phyloP scores from a whole-genome alignment of 139 green algal species.

The Closterium sp. region DNA sequence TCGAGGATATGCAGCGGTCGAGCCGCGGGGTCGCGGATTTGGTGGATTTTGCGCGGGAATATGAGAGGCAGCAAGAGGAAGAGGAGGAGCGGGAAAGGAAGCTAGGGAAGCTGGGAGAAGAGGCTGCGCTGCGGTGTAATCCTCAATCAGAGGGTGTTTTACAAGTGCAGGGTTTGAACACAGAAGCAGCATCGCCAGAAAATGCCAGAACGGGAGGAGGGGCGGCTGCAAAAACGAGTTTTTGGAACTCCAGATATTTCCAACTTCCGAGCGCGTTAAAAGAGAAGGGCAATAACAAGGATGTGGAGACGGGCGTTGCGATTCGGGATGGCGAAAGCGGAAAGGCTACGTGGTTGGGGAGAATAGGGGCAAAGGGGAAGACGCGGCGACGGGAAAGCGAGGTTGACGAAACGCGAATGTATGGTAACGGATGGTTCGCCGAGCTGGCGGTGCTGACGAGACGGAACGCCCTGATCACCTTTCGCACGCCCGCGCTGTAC shows the following conservation, averaged over 20 bases:
- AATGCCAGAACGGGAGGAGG: not conserved
- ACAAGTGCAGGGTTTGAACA: not conserved
- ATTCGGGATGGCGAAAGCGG: not conserved
- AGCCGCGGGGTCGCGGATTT: not conserved
- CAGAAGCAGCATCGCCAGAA: not conserved
- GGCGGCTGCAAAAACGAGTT: not conserved
- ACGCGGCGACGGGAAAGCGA: not conserved
- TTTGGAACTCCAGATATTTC: not conserved
- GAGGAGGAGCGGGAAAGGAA: not conserved
- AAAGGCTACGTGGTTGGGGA: not conserved
- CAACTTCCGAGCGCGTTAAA: not conserved
- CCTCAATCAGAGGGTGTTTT: not conserved
- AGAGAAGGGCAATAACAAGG: not conserved
- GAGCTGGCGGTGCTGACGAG: slow-evolving; percentile 38
- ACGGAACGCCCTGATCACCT: slow-evolving; percentile 31
- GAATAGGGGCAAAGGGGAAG: not conserved
- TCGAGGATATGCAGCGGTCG: not conserved
- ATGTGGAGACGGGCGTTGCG: not conserved
- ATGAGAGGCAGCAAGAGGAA: not conserved
- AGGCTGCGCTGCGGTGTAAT: not conserved
- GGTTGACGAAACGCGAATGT: not conserved
- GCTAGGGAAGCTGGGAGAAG: not conserved
- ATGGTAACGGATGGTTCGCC: slow-evolving; percentile 10
- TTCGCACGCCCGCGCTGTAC: slow-evolving; percentile 52
- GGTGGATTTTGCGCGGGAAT: not conserved